Percentiles rank a stretch among this genome's conserved stretches.
These are phyloP conservation scores for Boletus sp. DNA, from an alignment of 1,284 basidiomycete genomes.

Conservation along the genomic window DNA sequence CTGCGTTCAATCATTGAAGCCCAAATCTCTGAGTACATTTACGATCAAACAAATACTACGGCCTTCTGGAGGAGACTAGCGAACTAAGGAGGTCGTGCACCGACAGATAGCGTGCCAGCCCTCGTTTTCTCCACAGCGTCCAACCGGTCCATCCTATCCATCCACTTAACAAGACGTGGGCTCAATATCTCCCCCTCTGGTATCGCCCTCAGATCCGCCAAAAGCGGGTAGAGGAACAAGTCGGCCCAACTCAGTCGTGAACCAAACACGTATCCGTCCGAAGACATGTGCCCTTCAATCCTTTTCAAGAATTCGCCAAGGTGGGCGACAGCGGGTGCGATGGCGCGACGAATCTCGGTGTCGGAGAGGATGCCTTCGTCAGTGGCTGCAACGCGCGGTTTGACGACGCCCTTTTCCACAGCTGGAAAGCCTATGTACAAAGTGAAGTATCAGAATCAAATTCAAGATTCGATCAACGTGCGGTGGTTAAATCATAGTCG, in stretches of 20 bases:
- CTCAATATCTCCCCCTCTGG: constrained; percentile 33
- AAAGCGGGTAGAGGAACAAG: constrained; percentile 39
- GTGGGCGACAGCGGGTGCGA: constrained; percentile 26
- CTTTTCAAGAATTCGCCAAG: constrained; percentile 25
- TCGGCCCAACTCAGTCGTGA: constrained; percentile 35
- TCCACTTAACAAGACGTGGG: constrained; percentile 31
- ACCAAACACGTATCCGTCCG: constrained; percentile 36
- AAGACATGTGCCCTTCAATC: constrained; percentile 31
- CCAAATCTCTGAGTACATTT: too few relatives aligned
- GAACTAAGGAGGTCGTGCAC: constrained; percentile 27
- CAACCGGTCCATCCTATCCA: constrained; percentile 33
- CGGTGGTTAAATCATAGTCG: too few relatives aligned
- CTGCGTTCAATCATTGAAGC: too few relatives aligned
- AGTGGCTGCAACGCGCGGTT: constrained; percentile 34
- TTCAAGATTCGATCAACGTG: neutral
- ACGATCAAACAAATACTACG: neutral
- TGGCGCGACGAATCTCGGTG: constrained; percentile 25
- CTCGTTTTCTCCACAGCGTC: constrained; percentile 35
- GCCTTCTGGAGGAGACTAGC: neutral
- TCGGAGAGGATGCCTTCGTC: constrained; percentile 34
- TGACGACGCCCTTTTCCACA: constrained; percentile 38
- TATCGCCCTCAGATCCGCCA: constrained; percentile 35
- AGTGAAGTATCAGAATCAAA: neutral
- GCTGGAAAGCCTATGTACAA: constrained; percentile 32
- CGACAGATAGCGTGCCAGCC: constrained; percentile 31